A percentile compares a stretch with the other conserved stretches of the same genome.
These are phyloP conservation scores for Gossypium anomalum DNA, from an alignment of 345 rosid species.

Conservation along the genomic window DNA sequence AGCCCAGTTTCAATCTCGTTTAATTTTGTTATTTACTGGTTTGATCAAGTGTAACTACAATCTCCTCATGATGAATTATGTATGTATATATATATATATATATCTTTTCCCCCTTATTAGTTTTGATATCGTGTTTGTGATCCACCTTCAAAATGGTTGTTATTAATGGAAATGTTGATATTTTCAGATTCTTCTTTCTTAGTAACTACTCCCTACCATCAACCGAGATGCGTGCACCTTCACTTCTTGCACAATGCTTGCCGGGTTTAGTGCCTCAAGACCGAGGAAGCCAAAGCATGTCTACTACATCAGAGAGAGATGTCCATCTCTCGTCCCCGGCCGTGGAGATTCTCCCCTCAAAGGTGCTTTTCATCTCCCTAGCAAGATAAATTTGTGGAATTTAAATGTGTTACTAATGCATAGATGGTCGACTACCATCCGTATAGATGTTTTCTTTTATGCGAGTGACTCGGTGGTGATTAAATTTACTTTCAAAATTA, in stretches of 20 bases:
- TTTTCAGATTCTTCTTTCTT: constrained; percentile 22
- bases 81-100: not conserved
- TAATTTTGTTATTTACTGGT: not conserved
- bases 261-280: constrained; percentile 80
- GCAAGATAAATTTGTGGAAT: not conserved
- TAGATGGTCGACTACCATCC: not conserved
- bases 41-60: not conserved
- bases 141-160: not conserved
- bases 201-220: constrained; percentile 6
- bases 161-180: constrained; percentile 15
- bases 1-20: not conserved
- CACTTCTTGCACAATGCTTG: constrained; percentile 85
- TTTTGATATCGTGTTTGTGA: not conserved
- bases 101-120: not conserved
- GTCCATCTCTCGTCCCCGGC: constrained; percentile 66
- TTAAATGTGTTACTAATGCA: not conserved
- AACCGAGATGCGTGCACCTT: constrained; percentile 77
- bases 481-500: constrained; percentile 8
- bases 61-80: no score
- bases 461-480: not conserved
- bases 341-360: constrained; percentile 91
- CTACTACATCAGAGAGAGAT: constrained; percentile 69
- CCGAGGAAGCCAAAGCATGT: constrained; percentile 49
- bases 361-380: constrained; percentile 36
- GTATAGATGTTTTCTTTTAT: not conserved